Evolutionary conservation across 495 filamentous ascomycete genomes (phyloP).

Genomic region (Amorphotheca resinae): DNA sequence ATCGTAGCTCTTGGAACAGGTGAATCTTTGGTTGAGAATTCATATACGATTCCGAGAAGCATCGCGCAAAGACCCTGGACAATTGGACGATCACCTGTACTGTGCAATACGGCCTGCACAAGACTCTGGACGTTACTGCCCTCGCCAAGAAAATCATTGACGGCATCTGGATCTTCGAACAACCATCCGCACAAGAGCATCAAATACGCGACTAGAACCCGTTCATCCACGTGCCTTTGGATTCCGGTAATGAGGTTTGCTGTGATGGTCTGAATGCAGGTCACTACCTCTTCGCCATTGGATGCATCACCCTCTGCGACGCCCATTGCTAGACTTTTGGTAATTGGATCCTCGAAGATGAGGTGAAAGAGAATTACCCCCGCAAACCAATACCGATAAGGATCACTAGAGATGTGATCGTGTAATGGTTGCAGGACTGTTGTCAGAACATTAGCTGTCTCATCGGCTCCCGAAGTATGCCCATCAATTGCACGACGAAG

Average conservation of each 20-base stretch:
- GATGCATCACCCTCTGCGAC: constrained; percentile 84
- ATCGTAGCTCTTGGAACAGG: constrained; percentile 75
- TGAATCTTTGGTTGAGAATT: constrained; percentile 95
- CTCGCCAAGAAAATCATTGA: constrained; percentile 91
- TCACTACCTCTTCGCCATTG: constrained; percentile 88
- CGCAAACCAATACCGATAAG: constrained; percentile 87
- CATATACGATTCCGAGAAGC: constrained; percentile 80
- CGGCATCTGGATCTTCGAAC: constrained; percentile 81
- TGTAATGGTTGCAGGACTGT: constrained; percentile 56
- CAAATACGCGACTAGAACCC: constrained; percentile 73
- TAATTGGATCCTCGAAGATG: constrained; percentile 67
- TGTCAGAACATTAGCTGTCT: constrained; percentile 82
- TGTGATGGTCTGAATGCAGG: constrained; percentile 77
- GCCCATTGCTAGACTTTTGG: constrained; percentile 66
- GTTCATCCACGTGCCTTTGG: constrained; percentile 64
- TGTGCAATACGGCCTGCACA: constrained; percentile 51
- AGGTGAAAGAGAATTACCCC: constrained; percentile 82
- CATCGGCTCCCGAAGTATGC: constrained; percentile 63
- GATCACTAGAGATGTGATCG: constrained; percentile 49
- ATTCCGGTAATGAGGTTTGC: constrained; percentile 67
- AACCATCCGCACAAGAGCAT: constrained; percentile 91
- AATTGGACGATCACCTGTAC: constrained; percentile 43
- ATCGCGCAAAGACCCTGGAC: constrained; percentile 73
- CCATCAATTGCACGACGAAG: constrained; percentile 81
- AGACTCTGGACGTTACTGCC: constrained; percentile 84